Percentiles rank a stretch among this genome's conserved stretches.
These are phyloP conservation scores for Aspergillus novoparasiticus DNA, from an alignment of 2,329 filamentous ascomycete genomes.

Conservation along the genomic window DNA sequence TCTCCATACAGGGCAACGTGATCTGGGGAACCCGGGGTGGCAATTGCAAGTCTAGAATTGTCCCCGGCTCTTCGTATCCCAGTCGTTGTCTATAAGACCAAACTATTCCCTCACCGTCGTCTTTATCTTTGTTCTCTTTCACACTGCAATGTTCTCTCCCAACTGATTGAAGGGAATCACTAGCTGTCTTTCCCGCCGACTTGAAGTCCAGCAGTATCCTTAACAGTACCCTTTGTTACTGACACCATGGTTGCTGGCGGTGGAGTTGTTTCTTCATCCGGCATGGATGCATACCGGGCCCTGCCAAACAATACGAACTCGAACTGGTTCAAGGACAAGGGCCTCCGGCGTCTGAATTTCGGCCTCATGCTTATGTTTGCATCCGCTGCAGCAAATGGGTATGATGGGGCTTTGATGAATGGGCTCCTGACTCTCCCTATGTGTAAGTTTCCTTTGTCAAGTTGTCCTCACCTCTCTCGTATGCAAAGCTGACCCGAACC, in stretches of 20 bases:
- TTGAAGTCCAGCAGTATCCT: neutral
- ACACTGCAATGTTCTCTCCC: neutral
- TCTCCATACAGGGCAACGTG: neutral
- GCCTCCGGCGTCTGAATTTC: neutral
- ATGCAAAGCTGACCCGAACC: neutral
- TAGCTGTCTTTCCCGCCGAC: too few species aligned
- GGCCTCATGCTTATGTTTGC: neutral
- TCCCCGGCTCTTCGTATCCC: too few species aligned
- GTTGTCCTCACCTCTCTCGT: neutral
- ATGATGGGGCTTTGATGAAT: neutral
- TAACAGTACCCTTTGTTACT: neutral
- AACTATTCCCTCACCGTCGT: neutral
- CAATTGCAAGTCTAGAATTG: neutral
- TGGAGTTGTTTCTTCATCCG: neutral
- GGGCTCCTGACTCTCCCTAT: neutral
- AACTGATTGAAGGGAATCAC: neutral
- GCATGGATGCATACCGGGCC: neutral
- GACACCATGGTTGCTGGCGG: neutral
- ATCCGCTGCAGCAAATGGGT: neutral
- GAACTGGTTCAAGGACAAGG: neutral
- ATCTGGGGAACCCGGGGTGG: neutral
- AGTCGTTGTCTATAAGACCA: neutral
- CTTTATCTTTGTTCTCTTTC: neutral
- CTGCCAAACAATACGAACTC: neutral
- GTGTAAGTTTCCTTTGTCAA: neutral